phyloP scores from a whole-genome alignment of 2,329 filamentous ascomycete species.

The Fusarium sarcochroum region DNA sequence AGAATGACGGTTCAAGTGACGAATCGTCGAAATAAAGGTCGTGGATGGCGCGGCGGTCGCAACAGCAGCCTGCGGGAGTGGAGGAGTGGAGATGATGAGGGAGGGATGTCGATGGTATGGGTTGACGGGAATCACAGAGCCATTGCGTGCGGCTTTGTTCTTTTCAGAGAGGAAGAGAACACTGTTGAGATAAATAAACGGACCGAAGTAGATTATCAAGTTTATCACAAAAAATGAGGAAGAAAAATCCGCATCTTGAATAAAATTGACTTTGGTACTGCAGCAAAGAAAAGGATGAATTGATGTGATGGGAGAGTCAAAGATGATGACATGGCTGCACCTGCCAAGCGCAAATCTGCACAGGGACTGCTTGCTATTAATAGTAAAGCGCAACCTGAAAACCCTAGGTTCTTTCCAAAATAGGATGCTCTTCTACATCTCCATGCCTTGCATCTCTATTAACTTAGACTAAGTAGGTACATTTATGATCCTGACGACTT shows the following conservation, averaged over 20 bases:
- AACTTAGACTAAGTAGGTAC: too few relatives aligned
- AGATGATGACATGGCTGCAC: slow-evolving; percentile 38
- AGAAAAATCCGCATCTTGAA: not conserved
- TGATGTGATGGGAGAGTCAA: slow-evolving; percentile 26
- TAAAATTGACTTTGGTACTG: slow-evolving; percentile 27
- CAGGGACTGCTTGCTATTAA: slow-evolving; percentile 3
- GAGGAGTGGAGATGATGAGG: slow-evolving; percentile 44
- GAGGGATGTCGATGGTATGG: slow-evolving; percentile 5
- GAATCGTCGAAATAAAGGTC: slow-evolving; percentile 25
- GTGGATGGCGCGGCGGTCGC: slow-evolving; percentile 28
- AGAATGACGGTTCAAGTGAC: not conserved
- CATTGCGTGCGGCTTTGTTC: slow-evolving; percentile 19
- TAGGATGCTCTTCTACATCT: not conserved
- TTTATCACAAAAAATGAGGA: not conserved
- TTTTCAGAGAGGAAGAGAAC: not conserved
- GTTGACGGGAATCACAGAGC: slow-evolving; percentile 26
- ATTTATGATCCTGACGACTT: too few relatives aligned
- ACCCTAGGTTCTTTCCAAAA: not conserved
- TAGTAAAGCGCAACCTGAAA: not conserved
- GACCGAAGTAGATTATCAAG: not conserved
- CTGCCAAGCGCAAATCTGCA: slow-evolving; percentile 8
- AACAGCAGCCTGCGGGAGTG: slow-evolving; percentile 17
- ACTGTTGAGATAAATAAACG: not conserved
- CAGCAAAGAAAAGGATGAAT: slow-evolving; percentile 11
- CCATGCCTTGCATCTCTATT: not conserved